Conservation (phyloP, 768 basidiomycete species). For the Lactifluus hygrophoroides region DNA sequence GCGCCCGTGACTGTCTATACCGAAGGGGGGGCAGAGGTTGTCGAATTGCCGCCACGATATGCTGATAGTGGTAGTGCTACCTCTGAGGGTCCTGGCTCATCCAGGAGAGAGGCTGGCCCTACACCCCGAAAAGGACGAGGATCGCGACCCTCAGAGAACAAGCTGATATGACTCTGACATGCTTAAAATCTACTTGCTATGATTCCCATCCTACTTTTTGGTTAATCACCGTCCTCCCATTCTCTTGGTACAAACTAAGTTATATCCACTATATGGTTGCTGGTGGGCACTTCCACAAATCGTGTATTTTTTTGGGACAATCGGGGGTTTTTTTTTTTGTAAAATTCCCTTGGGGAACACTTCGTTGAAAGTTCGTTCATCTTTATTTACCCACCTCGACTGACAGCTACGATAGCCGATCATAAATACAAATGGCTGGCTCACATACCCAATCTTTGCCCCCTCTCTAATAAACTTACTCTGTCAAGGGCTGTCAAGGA, state of each 20-base stretch:
- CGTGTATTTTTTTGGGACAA: background rate
- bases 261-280: background rate
- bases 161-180: background rate
- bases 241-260: background rate
- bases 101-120: background rate
- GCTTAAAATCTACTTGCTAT: background rate
- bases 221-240: background rate
- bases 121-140: slow-evolving; percentile 9
- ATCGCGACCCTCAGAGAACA: background rate
- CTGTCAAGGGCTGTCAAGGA: background rate
- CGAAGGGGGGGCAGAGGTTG: slow-evolving; percentile 45
- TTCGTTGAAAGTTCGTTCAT: background rate
- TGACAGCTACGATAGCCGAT: background rate
- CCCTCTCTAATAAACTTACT: background rate
- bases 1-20: slow-evolving; percentile 53
- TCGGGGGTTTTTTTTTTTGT: background rate
- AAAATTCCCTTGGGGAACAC: background rate
- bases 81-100: background rate
- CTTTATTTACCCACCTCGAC: background rate
- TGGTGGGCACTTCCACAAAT: background rate
- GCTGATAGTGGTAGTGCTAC: slow-evolving; percentile 2
- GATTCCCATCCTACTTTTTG: background rate
- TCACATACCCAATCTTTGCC: no score
- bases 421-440: no score
- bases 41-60: slow-evolving; percentile 53